These are phyloP conservation scores for Rhodomyrtus psidioides DNA, from an alignment of 441 rosid genomes.

Conservation along the genomic window DNA sequence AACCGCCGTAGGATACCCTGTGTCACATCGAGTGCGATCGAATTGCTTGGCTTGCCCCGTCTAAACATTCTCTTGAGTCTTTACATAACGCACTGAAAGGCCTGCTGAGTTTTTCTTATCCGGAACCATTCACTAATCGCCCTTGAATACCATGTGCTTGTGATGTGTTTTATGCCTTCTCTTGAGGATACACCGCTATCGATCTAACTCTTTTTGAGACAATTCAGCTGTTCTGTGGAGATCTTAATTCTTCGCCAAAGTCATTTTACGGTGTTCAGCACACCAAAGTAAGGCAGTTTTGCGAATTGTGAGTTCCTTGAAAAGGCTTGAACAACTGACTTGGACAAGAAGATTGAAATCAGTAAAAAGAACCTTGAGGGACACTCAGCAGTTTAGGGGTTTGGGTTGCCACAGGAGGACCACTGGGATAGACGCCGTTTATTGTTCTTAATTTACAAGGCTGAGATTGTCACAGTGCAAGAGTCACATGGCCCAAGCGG, in stretches of 20 bases:
- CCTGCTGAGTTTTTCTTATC: not conserved
- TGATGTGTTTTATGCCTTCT: too few species aligned
- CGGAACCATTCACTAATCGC: not conserved
- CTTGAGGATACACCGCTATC: not conserved
- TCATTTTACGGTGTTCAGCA: not conserved
- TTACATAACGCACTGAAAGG: not conserved
- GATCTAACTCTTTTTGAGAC: too few species aligned
- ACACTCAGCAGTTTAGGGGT: too few species aligned
- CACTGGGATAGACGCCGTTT: too few species aligned
- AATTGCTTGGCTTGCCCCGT: not conserved
- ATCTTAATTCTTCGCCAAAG: not conserved
- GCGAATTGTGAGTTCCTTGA: not conserved
- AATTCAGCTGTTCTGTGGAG: not conserved
- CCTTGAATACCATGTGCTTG: too few species aligned
- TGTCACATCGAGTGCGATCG: constrained; percentile 42
- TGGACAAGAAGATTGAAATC: not conserved
- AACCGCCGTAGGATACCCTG: constrained; percentile 70
- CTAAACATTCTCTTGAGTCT: not conserved
- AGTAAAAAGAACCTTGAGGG: not conserved
- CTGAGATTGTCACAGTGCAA: too few species aligned
- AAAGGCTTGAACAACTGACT: not conserved
- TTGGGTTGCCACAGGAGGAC: too few species aligned
- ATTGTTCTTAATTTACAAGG: too few species aligned
- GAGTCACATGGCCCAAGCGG: too few species aligned
- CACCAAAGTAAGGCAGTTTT: not conserved